Evolutionary conservation across 352 stramenopile species (phyloP).

Genomic region (Pythium vanterpoolii): DNA sequence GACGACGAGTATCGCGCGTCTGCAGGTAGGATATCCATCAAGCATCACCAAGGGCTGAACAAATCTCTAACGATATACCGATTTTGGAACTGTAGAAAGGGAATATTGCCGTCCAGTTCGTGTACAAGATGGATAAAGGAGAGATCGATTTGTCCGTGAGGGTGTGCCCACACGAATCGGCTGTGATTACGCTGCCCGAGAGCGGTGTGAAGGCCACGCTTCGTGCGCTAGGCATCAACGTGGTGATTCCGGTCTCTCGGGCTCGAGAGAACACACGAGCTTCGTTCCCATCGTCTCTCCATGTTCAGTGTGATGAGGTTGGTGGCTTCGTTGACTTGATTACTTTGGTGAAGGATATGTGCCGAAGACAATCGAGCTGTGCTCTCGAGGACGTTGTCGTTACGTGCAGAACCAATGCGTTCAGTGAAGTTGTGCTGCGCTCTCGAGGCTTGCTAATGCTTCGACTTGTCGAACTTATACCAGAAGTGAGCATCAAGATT

Average conservation of each 20-base stretch:
- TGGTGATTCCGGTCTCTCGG: constrained; percentile 7
- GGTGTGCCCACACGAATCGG: constrained; percentile 3
- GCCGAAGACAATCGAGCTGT: not conserved
- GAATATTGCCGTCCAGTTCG: not conserved
- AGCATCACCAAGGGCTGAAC: not conserved
- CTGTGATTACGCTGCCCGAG: not conserved
- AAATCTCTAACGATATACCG: not conserved
- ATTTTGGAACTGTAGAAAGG: constrained; percentile 3
- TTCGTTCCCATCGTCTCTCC: constrained; percentile 8
- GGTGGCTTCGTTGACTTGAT: constrained; percentile 4
- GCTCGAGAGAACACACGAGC: constrained; percentile 1
- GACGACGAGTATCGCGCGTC: not conserved
- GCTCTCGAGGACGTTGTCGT: not conserved
- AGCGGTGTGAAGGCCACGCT: not conserved
- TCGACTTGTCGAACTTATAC: constrained; percentile 12
- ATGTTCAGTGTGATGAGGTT: not conserved
- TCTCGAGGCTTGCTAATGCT: constrained; percentile 6
- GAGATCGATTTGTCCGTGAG: constrained; percentile 3
- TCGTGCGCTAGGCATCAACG: not conserved
- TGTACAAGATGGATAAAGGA: not conserved
- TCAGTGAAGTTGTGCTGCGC: not conserved
- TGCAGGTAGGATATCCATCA: not conserved
- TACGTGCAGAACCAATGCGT: too few relatives aligned
- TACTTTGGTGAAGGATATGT: not conserved
- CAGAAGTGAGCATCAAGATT: constrained; percentile 3